phyloP scores from a whole-genome alignment of 2,329 filamentous ascomycete genomes.

The Didymosphaeria variabile region DNA sequence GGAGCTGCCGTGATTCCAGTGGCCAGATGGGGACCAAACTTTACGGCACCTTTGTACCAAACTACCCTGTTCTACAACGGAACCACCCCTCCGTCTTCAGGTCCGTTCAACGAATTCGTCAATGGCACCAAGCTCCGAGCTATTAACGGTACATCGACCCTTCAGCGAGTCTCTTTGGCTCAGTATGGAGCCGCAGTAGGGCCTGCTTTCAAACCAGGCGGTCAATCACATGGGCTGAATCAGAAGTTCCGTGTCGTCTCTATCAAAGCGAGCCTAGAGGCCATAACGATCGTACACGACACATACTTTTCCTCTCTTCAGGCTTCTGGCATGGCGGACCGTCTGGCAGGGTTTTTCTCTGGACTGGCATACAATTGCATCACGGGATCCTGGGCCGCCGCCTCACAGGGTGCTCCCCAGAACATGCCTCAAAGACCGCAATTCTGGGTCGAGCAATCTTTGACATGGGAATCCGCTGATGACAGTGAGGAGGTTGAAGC shows the following conservation, averaged over 20 bases:
- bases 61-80: constrained; percentile 31
- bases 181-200: constrained; percentile 17
- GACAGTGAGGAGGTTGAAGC: constrained; percentile 25
- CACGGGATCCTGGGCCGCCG: constrained; percentile 21
- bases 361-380: constrained; percentile 30
- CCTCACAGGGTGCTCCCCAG: constrained; percentile 20
- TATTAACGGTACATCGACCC: constrained; percentile 21
- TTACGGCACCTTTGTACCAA: constrained; percentile 27
- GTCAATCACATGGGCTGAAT: constrained; percentile 23
- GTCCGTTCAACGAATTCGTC: constrained; percentile 21
- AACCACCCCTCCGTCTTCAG: constrained; percentile 21
- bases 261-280: constrained; percentile 21
- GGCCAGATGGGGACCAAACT: constrained; percentile 23
- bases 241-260: constrained; percentile 29
- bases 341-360: constrained; percentile 24
- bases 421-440: constrained; percentile 19
- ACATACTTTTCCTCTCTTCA: constrained; percentile 21
- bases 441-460: constrained; percentile 31
- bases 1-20: constrained; percentile 28
- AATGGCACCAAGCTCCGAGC: constrained; percentile 20
- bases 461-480: constrained; percentile 24
- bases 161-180: constrained; percentile 23
- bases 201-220: constrained; percentile 25
- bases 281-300: constrained; percentile 30
- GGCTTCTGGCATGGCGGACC: constrained; percentile 20